Evolutionary conservation across 139 green algal genomes (phyloP).

Genomic region (Axilococcus clingmanii): DNA sequence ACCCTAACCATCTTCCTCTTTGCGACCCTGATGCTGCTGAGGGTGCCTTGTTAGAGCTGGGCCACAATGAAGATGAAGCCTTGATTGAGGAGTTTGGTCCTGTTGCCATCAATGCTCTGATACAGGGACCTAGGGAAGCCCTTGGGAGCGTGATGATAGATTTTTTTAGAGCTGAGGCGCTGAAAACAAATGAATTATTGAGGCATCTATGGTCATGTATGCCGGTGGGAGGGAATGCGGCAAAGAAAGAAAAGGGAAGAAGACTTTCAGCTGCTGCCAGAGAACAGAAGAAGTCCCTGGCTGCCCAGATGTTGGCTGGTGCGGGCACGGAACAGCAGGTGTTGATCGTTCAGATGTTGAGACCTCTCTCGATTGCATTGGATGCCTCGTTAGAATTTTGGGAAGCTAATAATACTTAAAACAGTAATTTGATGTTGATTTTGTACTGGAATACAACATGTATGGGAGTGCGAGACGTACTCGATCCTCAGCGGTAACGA

Average conservation of each 20-base stretch:
- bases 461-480: no score
- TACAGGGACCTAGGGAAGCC: conserved; percentile 12
- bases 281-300: conserved; percentile 19
- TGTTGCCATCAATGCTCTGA: conserved; percentile 8
- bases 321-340: conserved; percentile 14
- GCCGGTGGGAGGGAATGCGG: conserved; percentile 21
- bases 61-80: conserved; percentile 11
- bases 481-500: no score
- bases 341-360: conserved; percentile 17
- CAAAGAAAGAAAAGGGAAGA: conserved; percentile 17
- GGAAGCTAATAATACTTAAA: conserved; percentile 3
- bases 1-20: conserved; percentile 6
- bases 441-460: no score
- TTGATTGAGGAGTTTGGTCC: conserved; percentile 17
- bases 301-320: conserved; percentile 2
- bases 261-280: conserved; percentile 26
- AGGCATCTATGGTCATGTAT: conserved; percentile 59
- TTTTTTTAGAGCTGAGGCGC: conserved; percentile 18
- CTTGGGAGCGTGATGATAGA: conserved; percentile 15
- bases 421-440: no score
- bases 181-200: conserved; percentile 64
- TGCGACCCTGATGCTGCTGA: conserved; percentile 9
- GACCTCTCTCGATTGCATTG: conserved; percentile 15
- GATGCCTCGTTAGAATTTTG: conserved; percentile 16
- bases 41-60: conserved; percentile 16